Evolutionary conservation across 257 asterid species (phyloP), one percentile per base, ranked within the genome.

Genomic region (Handroanthus guayacan): DNA sequence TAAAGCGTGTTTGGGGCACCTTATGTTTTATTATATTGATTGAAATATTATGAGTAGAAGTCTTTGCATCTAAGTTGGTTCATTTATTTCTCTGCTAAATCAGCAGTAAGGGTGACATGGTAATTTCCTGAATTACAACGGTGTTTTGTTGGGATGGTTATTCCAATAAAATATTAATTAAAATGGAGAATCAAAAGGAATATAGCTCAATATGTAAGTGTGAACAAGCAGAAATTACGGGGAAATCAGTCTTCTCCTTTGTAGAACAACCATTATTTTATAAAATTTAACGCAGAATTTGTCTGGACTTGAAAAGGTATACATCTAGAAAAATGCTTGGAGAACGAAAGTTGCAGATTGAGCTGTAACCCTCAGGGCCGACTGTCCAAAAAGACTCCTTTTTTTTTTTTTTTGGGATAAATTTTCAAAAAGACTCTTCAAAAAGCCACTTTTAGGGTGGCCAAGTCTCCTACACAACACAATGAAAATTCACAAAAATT

Each of bases 401-500:
- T 25, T 25, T 25, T 25, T 0, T 25, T 25, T 25, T 0, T 25
- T 25, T 25, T 25, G 31, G 41, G 9, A 25, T 25, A 25, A 25
- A 25, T 25, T 25, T 25, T 1, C 11, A 34, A 69, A 69, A 48
- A 13, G 62, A 34, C 48, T 34, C 48, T 69, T 69, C 14, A 5
- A 25, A 72, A 72, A 72, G 77, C 9, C 41, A 38, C 16, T 16
- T 44, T 25, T 25, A 25, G 65, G 79, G 44, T 12, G 47, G 62
- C 6, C 17, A 13, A 0, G 39, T 11, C 5, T 69, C 69, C 13
- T 39, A 51, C 75, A 52, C 76, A 48, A 71, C 54, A 57, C 25
- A 51, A 80, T 79, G 74, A 76, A 74, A 47, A 64, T 45, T 56
- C 8, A 71, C 67, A 71, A 37, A 66, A 54, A 58, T 47, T 2